phyloP scores from a whole-genome alignment of 1,284 basidiomycete species.

The Albatrellus sp. region DNA sequence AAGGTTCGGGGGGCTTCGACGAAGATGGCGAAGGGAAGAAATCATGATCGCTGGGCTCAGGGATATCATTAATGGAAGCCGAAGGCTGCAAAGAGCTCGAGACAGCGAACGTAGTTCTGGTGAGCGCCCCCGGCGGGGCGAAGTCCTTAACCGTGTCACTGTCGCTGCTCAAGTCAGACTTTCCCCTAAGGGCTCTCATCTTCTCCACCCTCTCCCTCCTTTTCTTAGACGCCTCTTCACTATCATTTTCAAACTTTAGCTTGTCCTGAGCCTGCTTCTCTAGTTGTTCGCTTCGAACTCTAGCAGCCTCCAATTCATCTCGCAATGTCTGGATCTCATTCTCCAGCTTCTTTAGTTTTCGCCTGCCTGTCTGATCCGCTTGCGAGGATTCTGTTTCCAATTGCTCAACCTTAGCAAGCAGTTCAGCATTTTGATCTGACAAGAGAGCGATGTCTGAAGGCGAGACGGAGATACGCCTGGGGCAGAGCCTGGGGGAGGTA shows the following conservation, averaged over 20 bases:
- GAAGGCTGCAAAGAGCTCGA: background rate
- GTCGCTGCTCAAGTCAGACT: slow-evolving; percentile 15
- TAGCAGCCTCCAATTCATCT: slow-evolving; percentile 63
- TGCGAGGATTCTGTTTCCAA: slow-evolving; percentile 59
- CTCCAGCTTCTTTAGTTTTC: slow-evolving; percentile 60
- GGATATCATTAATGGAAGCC: no score
- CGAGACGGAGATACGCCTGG: slow-evolving; percentile 50
- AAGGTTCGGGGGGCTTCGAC: background rate
- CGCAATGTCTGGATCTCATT: slow-evolving; percentile 60
- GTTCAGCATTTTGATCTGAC: slow-evolving; percentile 71
- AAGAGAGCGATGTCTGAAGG: slow-evolving; percentile 58
- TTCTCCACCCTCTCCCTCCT: slow-evolving; percentile 46
- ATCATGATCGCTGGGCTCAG: no score
- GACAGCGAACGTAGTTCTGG: background rate
- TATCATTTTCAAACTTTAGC: slow-evolving; percentile 20
- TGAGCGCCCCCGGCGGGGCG: slow-evolving; percentile 31
- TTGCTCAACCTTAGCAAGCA: slow-evolving; percentile 59
- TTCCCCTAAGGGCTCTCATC: slow-evolving; percentile 30
- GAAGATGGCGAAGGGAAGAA: background rate
- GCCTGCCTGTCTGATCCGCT: slow-evolving; percentile 55
- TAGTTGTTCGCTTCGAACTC: slow-evolving; percentile 53
- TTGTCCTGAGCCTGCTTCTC: slow-evolving; percentile 44
- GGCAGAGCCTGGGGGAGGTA: slow-evolving; percentile 23
- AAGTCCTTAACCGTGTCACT: slow-evolving; percentile 33
- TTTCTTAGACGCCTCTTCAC: slow-evolving; percentile 31